Conservation (phyloP, 2,329 filamentous ascomycete species). For the Cordyceps fumosorosea region DNA sequence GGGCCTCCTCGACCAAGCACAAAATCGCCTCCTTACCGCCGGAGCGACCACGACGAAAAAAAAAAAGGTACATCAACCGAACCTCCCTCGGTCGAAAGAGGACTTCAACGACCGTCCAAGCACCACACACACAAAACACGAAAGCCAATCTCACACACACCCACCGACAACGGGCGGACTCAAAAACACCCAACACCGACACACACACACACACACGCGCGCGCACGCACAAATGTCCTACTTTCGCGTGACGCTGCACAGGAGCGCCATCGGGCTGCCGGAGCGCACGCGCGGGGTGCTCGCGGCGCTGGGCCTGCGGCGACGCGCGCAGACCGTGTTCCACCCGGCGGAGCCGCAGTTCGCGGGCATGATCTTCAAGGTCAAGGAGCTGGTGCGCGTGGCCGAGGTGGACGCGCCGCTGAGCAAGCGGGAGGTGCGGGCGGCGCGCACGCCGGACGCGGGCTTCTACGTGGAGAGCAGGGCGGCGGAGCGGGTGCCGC, state of each 20-base stretch:
- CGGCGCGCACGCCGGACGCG: conserved; percentile 63
- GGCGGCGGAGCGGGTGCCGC: conserved; percentile 13
- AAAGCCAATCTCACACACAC: neutral
- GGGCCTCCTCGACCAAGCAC: neutral
- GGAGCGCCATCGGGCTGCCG: conserved; percentile 83
- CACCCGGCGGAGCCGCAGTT: conserved; percentile 74
- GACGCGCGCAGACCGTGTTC: conserved; percentile 82
- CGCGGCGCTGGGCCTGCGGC: conserved; percentile 75
- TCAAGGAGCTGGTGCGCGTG: conserved; percentile 86
- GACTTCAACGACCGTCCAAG: neutral
- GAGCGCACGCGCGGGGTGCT: conserved; percentile 73
- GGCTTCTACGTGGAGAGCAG: conserved; percentile 74
- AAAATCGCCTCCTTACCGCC: neutral
- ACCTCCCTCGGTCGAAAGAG: neutral
- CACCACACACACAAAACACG: neutral
- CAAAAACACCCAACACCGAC: neutral
- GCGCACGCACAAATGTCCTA: conserved; percentile 52
- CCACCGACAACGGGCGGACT: neutral
- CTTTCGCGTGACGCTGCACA: conserved; percentile 88
- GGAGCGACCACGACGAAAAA: neutral
- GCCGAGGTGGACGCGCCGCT: conserved; percentile 64
- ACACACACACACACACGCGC: neutral
- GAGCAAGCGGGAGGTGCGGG: conserved; percentile 62
- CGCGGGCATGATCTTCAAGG: conserved; percentile 86
- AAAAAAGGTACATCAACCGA: no score